A percentile compares a stretch with the other conserved stretches of the same genome.
Conservation (phyloP, 306 rosid species). For the Glycyrrhiza uralensis region DNA sequence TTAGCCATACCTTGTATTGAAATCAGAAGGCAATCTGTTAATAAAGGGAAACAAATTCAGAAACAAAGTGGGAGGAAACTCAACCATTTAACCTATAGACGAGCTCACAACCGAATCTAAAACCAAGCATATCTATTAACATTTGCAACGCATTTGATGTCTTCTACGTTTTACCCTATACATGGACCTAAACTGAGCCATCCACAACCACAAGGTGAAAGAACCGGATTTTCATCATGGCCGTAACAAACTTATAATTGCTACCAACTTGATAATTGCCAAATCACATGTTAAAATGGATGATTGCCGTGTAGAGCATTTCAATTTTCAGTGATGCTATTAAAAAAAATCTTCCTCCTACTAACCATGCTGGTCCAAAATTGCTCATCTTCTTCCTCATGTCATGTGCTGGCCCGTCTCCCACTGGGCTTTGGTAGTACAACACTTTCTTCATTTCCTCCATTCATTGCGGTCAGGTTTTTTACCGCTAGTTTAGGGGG, state of each 20-base stretch:
- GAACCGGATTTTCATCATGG: background rate
- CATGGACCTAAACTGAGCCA: constrained; percentile 35
- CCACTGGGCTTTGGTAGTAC: constrained; percentile 13
- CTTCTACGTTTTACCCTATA: constrained; percentile 34
- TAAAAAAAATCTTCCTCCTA: background rate
- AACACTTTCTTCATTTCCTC: constrained; percentile 27
- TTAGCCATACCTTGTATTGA: background rate
- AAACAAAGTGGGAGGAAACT: background rate
- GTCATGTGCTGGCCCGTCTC: constrained; percentile 26
- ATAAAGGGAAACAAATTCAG: background rate
- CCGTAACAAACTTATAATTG: background rate
- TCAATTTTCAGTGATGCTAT: background rate
- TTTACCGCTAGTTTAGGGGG: constrained; percentile 28
- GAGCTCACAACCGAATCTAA: constrained; percentile 23
- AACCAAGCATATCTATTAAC: constrained; percentile 46
- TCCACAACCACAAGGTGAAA: background rate
- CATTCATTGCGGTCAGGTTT: constrained; percentile 21
- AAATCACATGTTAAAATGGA: background rate
- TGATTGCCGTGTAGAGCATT: background rate
- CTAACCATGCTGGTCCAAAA: background rate
- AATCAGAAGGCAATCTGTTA: background rate
- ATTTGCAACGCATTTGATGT: constrained; percentile 46
- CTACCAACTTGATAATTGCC: constrained; percentile 16
- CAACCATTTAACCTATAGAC: constrained; percentile 5
- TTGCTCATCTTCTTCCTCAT: constrained; percentile 3